Base-by-base conservation (phyloP, 2,329 filamentous ascomycete species). In the Colletotrichum sp. region DNA sequence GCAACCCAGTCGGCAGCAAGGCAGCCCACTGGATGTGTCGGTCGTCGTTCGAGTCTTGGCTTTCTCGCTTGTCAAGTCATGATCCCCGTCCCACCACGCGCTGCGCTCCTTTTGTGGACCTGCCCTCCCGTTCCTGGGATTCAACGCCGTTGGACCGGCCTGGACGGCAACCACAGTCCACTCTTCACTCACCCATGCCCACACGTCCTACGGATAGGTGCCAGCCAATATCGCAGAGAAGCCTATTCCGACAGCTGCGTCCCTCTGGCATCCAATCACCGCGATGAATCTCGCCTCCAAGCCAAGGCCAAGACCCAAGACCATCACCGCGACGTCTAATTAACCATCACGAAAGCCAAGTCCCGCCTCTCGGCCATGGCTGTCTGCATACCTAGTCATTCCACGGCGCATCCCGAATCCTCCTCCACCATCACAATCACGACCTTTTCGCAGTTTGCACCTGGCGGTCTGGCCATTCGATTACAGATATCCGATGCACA, bases 61-160 rank as follows among this genome's bases (percentile, higher is more conserved):
- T 64, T 32, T 63, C 52, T 63, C 39, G 28, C 28, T 28, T 28
- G 36, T 52, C 63, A 66, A 52, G 52, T 39, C 68, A 71, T 72
- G 69, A 62, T 66, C 60, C 72, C 62, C 52, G 72, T 71, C 39
- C 32, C 21, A 36, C 63, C 69, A 68, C 69, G 69, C 39, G 71
- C 72, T 59, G 74, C 66, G 32, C 66, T 74, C 70, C 59, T 74
- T 59, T 66, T 52, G 69, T 72, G 69, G 69, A 34, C n/a, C 73
- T 21, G 16, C 15, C 64, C 64, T 63, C 62, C 64, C 57, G 44
- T 69, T 69, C 64, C 69, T 73, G 70, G 73, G 34, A 64, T 71
- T 44, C 69, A 76, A 49, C 34, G 57, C 73, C 73, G 73, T 69
- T 69, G 44, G 26, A 34, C 66, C 73, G 70, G 70, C 55, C 59